Evolutionary conservation across 257 asterid species (phyloP).

Genomic region (Coffea canephora): DNA sequence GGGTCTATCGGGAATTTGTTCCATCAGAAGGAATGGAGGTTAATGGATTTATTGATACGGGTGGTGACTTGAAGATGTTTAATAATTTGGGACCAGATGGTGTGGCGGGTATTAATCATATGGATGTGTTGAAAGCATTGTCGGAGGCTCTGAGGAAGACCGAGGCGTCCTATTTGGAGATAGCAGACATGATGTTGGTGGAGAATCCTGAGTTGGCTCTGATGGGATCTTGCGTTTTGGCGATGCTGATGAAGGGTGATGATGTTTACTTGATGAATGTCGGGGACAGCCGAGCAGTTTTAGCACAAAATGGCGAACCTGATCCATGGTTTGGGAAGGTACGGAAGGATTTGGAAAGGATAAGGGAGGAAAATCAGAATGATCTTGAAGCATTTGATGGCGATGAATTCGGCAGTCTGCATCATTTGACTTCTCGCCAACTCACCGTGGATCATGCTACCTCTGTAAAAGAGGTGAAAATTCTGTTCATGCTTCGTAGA

Average conservation of each 20-base stretch:
- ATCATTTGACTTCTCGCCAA: constrained; percentile 56
- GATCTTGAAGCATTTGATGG: constrained; percentile 49
- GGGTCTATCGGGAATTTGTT: constrained; percentile 22
- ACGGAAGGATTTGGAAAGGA: constrained; percentile 38
- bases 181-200: constrained; percentile 66
- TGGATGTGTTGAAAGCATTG: constrained; percentile 71
- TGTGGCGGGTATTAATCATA: constrained; percentile 42
- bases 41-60: constrained; percentile 17
- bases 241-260: constrained; percentile 87
- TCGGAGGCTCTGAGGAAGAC: constrained; percentile 85
- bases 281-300: constrained; percentile 88
- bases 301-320: constrained; percentile 52
- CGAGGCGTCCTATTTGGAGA: constrained; percentile 72
- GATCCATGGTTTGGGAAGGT: constrained; percentile 35
- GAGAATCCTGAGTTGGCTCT: constrained; percentile 95
- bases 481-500: not conserved
- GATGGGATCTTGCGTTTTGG: constrained; percentile 97
- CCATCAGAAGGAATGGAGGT: constrained; percentile 5
- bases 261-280: constrained; percentile 90
- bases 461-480: constrained; percentile 63
- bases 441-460: constrained; percentile 92
- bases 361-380: constrained; percentile 25
- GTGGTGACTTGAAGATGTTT: constrained; percentile 36
- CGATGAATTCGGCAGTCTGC: constrained; percentile 54
- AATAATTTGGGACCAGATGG: constrained; percentile 40